Evolutionary conservation across 106 monocot genomes (phyloP), one percentile per base, ranked within the genome.

Genomic region (Alisma plantagoaquatica): DNA sequence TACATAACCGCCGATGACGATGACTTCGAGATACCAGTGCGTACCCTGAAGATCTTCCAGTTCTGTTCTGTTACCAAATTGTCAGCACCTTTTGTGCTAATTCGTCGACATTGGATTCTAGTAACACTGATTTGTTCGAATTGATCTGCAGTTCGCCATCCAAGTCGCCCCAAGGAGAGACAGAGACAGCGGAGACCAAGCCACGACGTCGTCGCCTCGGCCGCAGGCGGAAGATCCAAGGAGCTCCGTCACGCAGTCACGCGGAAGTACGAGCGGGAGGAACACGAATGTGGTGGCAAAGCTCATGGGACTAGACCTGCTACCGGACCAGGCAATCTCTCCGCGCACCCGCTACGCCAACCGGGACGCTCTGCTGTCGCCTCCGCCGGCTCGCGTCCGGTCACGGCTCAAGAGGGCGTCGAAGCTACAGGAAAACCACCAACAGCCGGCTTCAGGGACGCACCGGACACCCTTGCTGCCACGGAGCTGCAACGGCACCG

Each of bases 291-390:
- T 68, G 21, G 67, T 68, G 28, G 67, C 67, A 2, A 57, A 56
- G 22, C 25, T 68, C 38, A 68, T 68, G 67, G 67, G 67, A 2
- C 54, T 68, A 21, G 67, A 68, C 4, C 23, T 41, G 9, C 31
- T 52, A 29, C 67, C 67, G 30, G 31, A 46, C 46, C 41, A 5
- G 53, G 2, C 19, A 12, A 4, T 24, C 14, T 18, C 44, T 44
- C 31, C 41, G 5, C 11, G 10, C 52, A 42, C 51, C 21, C 9
- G 12, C 33, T 28, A 43, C 18, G 42, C 20, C 19, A 43, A 53
- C 8, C 49, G 50, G 31, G 14, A 27, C 20, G 19, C 25, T 11
- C 27, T 14, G 28, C 20, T 49, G 8, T 7, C n/a, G 18, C 17
- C 18, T 27, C 27, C 46, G 6, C 15, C 25, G 20, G 33, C 3